These are phyloP conservation scores for Talaromyces borbonicus DNA, from an alignment of 495 filamentous ascomycete species.

Conservation along the genomic window DNA sequence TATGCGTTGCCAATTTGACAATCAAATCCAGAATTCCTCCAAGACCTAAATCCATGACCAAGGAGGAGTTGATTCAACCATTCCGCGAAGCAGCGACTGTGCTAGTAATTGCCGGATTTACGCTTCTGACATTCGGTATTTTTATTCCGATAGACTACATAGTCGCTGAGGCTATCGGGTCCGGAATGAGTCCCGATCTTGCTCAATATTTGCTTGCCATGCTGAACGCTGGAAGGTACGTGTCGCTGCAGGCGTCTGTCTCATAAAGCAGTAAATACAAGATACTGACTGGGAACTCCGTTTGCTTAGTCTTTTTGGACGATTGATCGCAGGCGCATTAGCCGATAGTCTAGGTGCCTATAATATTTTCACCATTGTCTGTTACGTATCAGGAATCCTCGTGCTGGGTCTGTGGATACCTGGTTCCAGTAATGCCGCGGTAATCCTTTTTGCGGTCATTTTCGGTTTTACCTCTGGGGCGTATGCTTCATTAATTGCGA, in stretches of 20 bases:
- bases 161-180: conserved; percentile 39
- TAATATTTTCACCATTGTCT: conserved; percentile 22
- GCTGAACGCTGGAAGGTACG: conserved; percentile 58
- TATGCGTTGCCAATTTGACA: conserved; percentile 53
- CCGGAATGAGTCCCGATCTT: conserved; percentile 49
- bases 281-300: not conserved
- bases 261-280: too few relatives aligned
- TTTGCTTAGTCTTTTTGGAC: conserved; percentile 17
- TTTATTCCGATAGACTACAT: conserved; percentile 72
- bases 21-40: conserved; percentile 56
- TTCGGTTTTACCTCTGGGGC: conserved; percentile 28
- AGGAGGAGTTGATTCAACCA: conserved; percentile 49
- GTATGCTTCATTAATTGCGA: conserved; percentile 19
- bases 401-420: conserved; percentile 28
- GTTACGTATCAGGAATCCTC: conserved; percentile 14
- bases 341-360: conserved; percentile 25
- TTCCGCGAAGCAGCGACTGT: conserved; percentile 58
- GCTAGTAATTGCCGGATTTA: conserved; percentile 59
- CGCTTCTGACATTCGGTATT: conserved; percentile 51
- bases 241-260: too few relatives aligned
- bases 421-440: conserved; percentile 10
- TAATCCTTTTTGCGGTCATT: conserved; percentile 20
- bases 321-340: conserved; percentile 18
- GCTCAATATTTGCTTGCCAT: conserved; percentile 61
- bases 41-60: conserved; percentile 37